Evolutionary conservation across 768 basidiomycete genomes (phyloP).

Genomic region (Collybia sordida): DNA sequence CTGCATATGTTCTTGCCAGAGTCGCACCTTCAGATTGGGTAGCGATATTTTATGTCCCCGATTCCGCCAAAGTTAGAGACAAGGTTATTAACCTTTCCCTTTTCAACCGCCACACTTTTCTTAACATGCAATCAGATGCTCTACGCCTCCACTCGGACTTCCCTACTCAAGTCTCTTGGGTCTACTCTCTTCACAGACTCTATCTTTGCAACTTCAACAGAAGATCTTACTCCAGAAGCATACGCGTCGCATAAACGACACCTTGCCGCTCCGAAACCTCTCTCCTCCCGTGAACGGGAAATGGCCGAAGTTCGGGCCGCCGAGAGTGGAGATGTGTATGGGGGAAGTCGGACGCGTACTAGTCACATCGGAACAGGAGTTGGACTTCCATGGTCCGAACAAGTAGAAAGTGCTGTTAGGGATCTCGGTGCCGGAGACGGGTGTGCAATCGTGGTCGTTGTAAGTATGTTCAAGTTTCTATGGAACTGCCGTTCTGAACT

Average conservation of each 20-base stretch:
- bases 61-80: constrained; percentile 74
- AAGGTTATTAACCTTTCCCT: constrained; percentile 57
- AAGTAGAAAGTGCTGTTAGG: constrained; percentile 63
- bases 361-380: constrained; percentile 60
- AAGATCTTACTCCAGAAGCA: constrained; percentile 62
- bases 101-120: neutral
- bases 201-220: constrained; percentile 77
- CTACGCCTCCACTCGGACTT: constrained; percentile 76
- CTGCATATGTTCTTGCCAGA: constrained; percentile 76
- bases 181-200: constrained; percentile 69
- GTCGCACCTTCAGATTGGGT: constrained; percentile 70
- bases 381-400: constrained; percentile 66
- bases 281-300: constrained; percentile 82
- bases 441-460: constrained; percentile 62
- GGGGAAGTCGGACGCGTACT: constrained; percentile 54
- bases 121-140: constrained; percentile 61
- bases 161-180: constrained; percentile 72
- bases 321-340: constrained; percentile 57
- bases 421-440: constrained; percentile 50
- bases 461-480: constrained; percentile 32
- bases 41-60: constrained; percentile 79
- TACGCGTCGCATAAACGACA: constrained; percentile 76
- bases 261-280: constrained; percentile 73
- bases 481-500: neutral
- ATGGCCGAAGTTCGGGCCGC: constrained; percentile 75